phyloP scores from a whole-genome alignment of 345 rosid genomes.

The Eutrema yunnanense region DNA sequence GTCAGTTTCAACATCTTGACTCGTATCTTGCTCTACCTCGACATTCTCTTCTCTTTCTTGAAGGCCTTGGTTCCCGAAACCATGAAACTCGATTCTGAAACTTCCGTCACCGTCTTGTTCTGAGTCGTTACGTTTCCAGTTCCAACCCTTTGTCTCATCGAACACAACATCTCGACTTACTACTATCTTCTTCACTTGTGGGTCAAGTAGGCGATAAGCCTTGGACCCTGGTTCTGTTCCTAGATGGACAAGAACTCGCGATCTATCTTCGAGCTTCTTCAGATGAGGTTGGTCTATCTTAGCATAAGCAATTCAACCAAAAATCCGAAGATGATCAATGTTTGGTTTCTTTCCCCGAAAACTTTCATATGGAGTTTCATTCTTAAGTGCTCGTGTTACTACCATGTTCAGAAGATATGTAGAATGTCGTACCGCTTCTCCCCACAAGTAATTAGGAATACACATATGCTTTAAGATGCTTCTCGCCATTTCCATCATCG shows the following conservation, averaged over 20 bases:
- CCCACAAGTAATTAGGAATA: too few species aligned
- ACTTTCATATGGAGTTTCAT: background rate
- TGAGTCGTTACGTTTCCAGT: background rate
- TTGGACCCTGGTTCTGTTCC: background rate
- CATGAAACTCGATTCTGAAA: too few species aligned
- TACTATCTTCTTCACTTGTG: background rate
- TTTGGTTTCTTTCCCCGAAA: background rate
- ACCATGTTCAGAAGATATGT: background rate
- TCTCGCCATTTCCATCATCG: too few species aligned
- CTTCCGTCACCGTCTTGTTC: too few species aligned
- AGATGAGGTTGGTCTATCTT: background rate
- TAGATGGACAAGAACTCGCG: background rate
- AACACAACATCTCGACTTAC: background rate
- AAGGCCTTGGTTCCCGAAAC: too few species aligned
- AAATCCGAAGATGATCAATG: rapidly evolving
- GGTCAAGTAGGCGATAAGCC: background rate
- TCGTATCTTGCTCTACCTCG: too few species aligned
- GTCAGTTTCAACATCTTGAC: background rate
- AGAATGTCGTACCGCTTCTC: background rate
- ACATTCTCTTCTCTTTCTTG: too few species aligned
- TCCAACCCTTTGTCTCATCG: background rate
- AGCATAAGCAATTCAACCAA: background rate
- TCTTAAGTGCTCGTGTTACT: background rate
- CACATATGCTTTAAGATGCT: too few species aligned
- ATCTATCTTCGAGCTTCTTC: background rate